phyloP scores from a whole-genome alignment of 495 filamentous ascomycete genomes.

The Aspergillus carlsbadensis region DNA sequence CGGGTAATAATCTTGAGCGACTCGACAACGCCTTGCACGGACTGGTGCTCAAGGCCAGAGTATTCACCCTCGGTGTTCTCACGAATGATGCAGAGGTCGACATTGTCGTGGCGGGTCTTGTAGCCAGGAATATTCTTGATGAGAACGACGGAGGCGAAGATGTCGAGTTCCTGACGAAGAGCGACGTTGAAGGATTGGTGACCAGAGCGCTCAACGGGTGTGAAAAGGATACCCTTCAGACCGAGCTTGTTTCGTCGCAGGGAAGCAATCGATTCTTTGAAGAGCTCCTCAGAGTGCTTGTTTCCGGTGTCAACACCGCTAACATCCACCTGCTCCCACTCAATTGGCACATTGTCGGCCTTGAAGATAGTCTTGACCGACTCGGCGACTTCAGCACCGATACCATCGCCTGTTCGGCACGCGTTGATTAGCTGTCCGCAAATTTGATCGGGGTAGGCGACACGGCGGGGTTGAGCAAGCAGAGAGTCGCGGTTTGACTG shows the following conservation, averaged over 20 bases:
- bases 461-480: neutral
- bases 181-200: conserved; percentile 99
- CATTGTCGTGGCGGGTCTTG: conserved; percentile 90
- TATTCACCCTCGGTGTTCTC: conserved; percentile 99
- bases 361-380: conserved; percentile 99
- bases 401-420: conserved; percentile 74
- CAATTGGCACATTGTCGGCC: conserved; percentile 96
- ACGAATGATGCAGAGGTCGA: conserved; percentile 98
- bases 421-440: conserved; percentile 1
- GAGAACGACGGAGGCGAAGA: conserved; percentile 95
- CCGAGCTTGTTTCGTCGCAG: conserved; percentile 97
- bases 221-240: conserved; percentile 94
- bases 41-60: conserved; percentile 97
- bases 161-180: conserved; percentile 97
- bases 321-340: conserved; percentile 98
- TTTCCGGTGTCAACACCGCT: conserved; percentile 85
- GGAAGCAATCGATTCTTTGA: conserved; percentile 90
- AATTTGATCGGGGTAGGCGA: neutral
- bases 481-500: neutral
- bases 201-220: conserved; percentile 92
- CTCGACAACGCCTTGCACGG: conserved; percentile 93
- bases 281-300: conserved; percentile 90
- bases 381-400: conserved; percentile 96
- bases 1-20: conserved; percentile 99
- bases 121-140: conserved; percentile 99